Conservation (phyloP, 2,329 filamentous ascomycete species). For the Apiospora pterosperma region DNA sequence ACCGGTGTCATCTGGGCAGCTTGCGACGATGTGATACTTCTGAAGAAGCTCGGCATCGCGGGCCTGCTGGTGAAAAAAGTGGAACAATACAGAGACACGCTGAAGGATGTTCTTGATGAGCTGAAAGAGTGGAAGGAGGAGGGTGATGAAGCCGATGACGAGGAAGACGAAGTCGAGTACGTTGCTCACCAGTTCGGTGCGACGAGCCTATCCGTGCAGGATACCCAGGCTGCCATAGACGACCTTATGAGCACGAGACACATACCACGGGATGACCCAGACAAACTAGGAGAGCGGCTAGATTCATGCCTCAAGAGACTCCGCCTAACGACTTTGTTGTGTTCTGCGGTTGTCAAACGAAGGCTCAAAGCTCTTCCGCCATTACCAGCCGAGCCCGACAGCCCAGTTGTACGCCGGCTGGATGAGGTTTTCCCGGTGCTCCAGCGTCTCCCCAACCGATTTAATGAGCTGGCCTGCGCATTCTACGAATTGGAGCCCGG, state of each 20-base stretch:
- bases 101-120: constrained; percentile 82
- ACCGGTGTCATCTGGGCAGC: constrained; percentile 82
- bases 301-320: constrained; percentile 62
- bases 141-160: constrained; percentile 43
- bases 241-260: constrained; percentile 62
- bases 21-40: constrained; percentile 67
- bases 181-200: constrained; percentile 27
- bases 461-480: constrained; percentile 66
- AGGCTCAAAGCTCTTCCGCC: constrained; percentile 58
- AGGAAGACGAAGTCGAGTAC: constrained; percentile 41
- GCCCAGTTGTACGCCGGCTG: constrained; percentile 37
- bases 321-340: constrained; percentile 65
- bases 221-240: constrained; percentile 61
- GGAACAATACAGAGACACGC: constrained; percentile 68
- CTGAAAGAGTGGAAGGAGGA: constrained; percentile 77
- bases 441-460: constrained; percentile 59
- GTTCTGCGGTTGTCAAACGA: constrained; percentile 66
- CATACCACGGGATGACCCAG: constrained; percentile 62
- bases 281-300: constrained; percentile 62
- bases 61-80: constrained; percentile 70
- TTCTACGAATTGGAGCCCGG: constrained; percentile 68
- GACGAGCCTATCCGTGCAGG: constrained; percentile 43
- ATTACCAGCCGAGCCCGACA: constrained; percentile 31
- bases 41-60: constrained; percentile 65
- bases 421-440: constrained; percentile 57